These are phyloP conservation scores for Diophrys sp. DNA, from an alignment of 73 alveolate genomes.

Conservation along the genomic window DNA sequence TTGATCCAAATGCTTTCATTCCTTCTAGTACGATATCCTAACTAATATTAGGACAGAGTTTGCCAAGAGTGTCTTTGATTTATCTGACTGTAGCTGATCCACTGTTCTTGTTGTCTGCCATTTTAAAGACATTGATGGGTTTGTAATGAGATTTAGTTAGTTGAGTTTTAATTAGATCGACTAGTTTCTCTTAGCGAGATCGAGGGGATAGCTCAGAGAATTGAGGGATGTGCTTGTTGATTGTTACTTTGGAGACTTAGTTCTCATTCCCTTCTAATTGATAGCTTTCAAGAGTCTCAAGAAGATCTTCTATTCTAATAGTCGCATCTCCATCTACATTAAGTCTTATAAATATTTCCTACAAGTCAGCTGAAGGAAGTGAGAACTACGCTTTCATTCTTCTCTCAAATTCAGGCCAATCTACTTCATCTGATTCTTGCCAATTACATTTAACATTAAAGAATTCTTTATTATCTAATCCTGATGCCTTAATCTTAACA, in stretches of 20 bases:
- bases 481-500: conserved; percentile 14
- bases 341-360: conserved; percentile 28
- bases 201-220: conserved; percentile 42
- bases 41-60: conserved; percentile 27
- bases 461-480: background rate
- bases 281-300: conserved; percentile 27
- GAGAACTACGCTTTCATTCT: background rate
- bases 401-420: background rate
- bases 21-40: conserved; percentile 32
- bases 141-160: conserved; percentile 6
- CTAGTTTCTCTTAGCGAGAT: conserved; percentile 29
- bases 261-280: conserved; percentile 7
- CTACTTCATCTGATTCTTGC: background rate
- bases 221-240: conserved; percentile 14
- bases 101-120: conserved; percentile 34
- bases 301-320: conserved; percentile 22
- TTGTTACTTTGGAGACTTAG: background rate
- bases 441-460: background rate
- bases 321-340: conserved; percentile 38
- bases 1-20: conserved; percentile 58
- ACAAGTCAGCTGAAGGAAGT: conserved; percentile 6
- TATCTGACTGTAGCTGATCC: background rate
- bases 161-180: conserved; percentile 9
- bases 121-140: conserved; percentile 39
- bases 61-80: conserved; percentile 16